phyloP scores from a whole-genome alignment of 345 rosid genomes.

The Moricandia moricandioides region DNA sequence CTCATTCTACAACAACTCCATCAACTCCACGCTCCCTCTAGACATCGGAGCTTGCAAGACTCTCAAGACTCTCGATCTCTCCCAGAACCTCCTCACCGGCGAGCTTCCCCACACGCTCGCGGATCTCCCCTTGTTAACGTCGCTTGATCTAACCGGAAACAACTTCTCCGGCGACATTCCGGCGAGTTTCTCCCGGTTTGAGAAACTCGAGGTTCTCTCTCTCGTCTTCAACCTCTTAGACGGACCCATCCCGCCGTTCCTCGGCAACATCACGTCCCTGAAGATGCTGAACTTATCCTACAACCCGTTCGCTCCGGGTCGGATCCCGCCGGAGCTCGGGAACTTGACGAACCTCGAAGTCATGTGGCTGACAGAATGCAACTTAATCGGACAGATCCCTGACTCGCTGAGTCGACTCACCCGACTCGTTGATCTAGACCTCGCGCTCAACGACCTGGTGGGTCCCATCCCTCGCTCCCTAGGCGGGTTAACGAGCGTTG shows the following conservation, averaged over 20 bases:
- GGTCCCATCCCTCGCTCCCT: slow-evolving; percentile 76
- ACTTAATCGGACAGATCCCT: slow-evolving; percentile 75
- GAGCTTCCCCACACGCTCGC: slow-evolving; percentile 55
- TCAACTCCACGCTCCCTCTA: slow-evolving; percentile 60
- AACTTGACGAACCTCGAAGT: slow-evolving; percentile 75
- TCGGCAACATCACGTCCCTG: slow-evolving; percentile 64
- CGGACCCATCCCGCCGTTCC: slow-evolving; percentile 63
- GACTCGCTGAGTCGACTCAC: slow-evolving; percentile 71
- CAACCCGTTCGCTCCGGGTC: slow-evolving; percentile 75
- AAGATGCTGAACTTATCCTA: slow-evolving; percentile 82
- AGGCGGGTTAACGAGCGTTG: slow-evolving; percentile 52
- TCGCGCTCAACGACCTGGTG: slow-evolving; percentile 61
- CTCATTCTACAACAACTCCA: slow-evolving; percentile 59
- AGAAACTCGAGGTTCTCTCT: slow-evolving; percentile 77
- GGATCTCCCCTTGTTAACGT: slow-evolving; percentile 49
- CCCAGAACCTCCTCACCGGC: slow-evolving; percentile 80
- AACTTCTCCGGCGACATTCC: slow-evolving; percentile 92
- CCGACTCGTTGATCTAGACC: slow-evolving; percentile 72
- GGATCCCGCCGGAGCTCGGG: slow-evolving; percentile 84
- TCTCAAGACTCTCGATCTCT: slow-evolving; percentile 69
- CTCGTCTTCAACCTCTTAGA: slow-evolving; percentile 72
- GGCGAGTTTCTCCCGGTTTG: slow-evolving; percentile 56
- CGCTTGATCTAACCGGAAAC: slow-evolving; percentile 74
- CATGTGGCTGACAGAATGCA: slow-evolving; percentile 89
- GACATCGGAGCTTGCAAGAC: slow-evolving; percentile 55